Conservation (phyloP, 441 rosid species). For the Croton laevigatus region DNA sequence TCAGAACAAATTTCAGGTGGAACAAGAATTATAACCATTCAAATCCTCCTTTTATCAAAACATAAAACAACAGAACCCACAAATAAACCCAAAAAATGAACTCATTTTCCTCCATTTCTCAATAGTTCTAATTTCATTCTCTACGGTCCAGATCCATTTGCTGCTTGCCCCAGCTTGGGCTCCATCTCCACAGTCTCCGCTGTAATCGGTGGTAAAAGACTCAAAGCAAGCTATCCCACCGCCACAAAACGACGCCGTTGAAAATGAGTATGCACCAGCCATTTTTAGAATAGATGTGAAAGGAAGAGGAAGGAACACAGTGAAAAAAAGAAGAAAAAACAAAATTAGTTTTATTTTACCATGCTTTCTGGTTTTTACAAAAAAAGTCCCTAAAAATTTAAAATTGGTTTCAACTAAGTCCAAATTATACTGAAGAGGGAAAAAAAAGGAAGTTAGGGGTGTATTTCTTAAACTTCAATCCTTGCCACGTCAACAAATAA, state of each 20-base stretch:
- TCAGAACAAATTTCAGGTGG: not conserved
- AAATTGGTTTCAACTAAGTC: too few relatives aligned
- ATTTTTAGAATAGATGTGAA: too few relatives aligned
- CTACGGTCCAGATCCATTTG: conserved; percentile 59
- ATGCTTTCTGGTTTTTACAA: too few relatives aligned
- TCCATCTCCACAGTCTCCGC: conserved; percentile 36
- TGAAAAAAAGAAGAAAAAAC: too few relatives aligned
- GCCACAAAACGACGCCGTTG: conserved; percentile 33
- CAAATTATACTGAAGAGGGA: too few relatives aligned
- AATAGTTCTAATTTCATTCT: conserved; percentile 49
- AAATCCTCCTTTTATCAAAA: not conserved
- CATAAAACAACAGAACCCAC: not conserved
- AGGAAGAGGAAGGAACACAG: too few relatives aligned
- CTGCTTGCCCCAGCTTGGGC: conserved; percentile 40
- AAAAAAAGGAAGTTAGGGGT: too few relatives aligned
- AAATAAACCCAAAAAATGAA: not conserved
- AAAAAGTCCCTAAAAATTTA: too few relatives aligned
- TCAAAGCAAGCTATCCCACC: conserved; percentile 25
- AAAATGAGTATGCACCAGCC: conserved; percentile 46
- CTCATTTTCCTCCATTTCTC: not conserved
- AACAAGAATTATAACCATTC: not conserved
- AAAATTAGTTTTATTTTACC: too few relatives aligned
- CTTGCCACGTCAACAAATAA: too few relatives aligned
- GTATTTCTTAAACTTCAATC: too few relatives aligned
- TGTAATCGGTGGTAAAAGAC: conserved; percentile 30